Evolutionary conservation across 345 rosid species (phyloP).

Genomic region (Passiflora organensis): DNA sequence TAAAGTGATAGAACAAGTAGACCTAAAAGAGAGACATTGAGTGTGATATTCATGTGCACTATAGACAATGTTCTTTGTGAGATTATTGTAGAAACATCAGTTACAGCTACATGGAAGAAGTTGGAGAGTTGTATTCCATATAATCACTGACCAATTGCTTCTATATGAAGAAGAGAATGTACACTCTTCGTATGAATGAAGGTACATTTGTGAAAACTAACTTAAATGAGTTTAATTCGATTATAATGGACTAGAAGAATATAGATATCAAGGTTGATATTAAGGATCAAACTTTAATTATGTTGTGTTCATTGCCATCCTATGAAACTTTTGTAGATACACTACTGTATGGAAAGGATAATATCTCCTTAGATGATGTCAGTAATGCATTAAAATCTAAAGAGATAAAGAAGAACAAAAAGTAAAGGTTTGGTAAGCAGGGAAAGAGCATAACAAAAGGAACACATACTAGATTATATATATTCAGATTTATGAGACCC

Average conservation of each 20-base stretch:
- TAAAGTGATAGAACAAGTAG: not conserved
- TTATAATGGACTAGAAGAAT: not conserved
- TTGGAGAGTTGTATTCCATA: not conserved
- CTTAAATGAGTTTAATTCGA: not conserved
- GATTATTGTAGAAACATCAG: not conserved
- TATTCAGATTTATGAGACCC: not conserved
- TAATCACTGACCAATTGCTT: not conserved
- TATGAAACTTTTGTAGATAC: constrained; percentile 2
- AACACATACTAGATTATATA: not conserved
- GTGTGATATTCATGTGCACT: not conserved
- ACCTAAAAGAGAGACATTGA: not conserved
- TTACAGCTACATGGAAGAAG: not conserved
- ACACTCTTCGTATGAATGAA: not conserved
- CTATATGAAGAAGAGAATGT: not conserved
- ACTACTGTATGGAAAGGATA: not conserved
- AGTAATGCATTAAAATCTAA: not conserved
- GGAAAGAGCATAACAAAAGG: not conserved
- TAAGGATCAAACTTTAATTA: not conserved
- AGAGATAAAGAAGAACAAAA: too few relatives aligned
- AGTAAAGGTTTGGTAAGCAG: not conserved
- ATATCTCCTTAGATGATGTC: not conserved
- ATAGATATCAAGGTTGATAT: not conserved
- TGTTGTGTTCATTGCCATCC: not conserved
- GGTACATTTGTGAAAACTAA: not conserved
- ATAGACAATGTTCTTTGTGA: not conserved